These are phyloP conservation scores for Saccharomycopsis malanga DNA, from an alignment of 805 yeast genomes.

Conservation along the genomic window DNA sequence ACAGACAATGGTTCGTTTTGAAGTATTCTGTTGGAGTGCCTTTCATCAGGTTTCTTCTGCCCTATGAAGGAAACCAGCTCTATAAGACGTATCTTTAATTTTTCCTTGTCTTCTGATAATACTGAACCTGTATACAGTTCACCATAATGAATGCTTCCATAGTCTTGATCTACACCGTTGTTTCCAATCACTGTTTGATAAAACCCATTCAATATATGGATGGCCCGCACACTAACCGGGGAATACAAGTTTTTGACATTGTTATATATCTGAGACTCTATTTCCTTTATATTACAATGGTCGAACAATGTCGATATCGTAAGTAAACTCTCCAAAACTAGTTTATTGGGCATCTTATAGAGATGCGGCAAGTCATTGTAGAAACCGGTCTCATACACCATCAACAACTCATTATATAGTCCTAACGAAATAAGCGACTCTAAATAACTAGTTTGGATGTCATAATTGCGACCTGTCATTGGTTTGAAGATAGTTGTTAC, in stretches of 20 bases:
- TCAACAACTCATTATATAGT: slow-evolving; percentile 1
- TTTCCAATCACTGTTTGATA: neutral
- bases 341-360: neutral
- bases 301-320: slow-evolving; percentile 8
- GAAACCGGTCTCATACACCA: slow-evolving; percentile 3
- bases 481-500: too few relatives aligned
- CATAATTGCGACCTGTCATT: neutral
- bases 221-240: slow-evolving; percentile 6
- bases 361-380: slow-evolving; percentile 7
- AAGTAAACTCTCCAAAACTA: neutral
- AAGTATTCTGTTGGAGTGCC: neutral
- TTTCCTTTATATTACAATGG: neutral
- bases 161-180: neutral
- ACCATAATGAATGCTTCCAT: neutral
- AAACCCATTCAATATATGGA: neutral
- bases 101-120: neutral
- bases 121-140: neutral
- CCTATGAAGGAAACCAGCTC: neutral
- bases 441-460: neutral
- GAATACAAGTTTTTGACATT: neutral
- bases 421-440: slow-evolving; percentile 5
- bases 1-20: neutral
- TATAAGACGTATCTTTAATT: neutral
- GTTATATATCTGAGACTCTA: neutral
- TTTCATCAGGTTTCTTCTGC: neutral